Evolutionary conservation across 768 basidiomycete genomes (phyloP), one percentile per base, ranked within the genome.

Genomic region (Neoboletus brunneissimus): DNA sequence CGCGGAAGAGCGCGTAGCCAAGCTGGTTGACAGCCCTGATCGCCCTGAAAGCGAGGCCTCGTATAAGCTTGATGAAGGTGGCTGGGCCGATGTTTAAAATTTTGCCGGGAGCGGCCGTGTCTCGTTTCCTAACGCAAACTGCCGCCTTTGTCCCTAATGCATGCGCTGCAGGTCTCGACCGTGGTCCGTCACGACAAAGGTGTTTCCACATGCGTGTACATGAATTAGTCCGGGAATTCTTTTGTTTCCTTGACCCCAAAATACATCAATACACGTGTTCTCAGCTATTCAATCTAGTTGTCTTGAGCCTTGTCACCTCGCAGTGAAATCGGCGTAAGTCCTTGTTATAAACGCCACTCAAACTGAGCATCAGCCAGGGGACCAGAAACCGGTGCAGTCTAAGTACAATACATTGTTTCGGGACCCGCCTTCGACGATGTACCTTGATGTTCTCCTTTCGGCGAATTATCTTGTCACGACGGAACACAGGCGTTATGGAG

Each of bases 31-130:
- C 69, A 92, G 90, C 64, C 91, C 91, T 5, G 91, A 94, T 64
- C 81, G 86, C 46, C 91, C 91, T 18, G 91, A 94, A 73, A 91
- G 89, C 68, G 91, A 94, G 72, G 91, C 92, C 9, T 90, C 91
- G 4, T 94, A 94, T 73, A 94, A 93, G 69, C 76, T 94, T 29
- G 90, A 93, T 65, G 91, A 93, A 77, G 91, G 91, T 38, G 91
- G 91, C 31, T 94, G 91, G 91, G 80, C 84, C 20, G 91, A 94
- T 66, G 84, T 93, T 57, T 94, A 83, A 52, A 49, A 4, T n/a
- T 51, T 29, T 10, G 9, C 32, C 25, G n/a, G n/a, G n/a, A 25
- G 27, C 37, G n/a, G 49, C 54, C 7, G 22, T 44, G n/a, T 37
- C 27, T 52, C 51, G n/a, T 32, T 50, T 27, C 8, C 45, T 12